These are phyloP conservation scores for Amphichorda felina DNA, from an alignment of 2,329 filamentous ascomycete species.

Conservation along the genomic window DNA sequence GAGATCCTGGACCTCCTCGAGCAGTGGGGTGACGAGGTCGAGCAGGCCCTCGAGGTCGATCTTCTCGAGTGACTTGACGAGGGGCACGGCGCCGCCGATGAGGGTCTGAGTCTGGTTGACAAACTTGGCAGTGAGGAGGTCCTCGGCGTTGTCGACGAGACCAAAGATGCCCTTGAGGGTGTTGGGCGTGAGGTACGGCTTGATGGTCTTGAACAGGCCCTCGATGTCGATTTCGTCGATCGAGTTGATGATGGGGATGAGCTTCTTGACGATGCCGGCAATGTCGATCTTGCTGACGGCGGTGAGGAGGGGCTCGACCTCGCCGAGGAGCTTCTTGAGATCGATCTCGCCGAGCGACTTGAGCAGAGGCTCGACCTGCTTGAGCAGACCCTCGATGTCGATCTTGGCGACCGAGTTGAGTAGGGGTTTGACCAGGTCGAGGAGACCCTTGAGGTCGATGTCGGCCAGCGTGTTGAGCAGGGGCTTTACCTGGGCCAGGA, in stretches of 20 bases:
- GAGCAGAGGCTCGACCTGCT: slow-evolving; percentile 23
- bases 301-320: slow-evolving; percentile 16
- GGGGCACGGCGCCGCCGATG: slow-evolving; percentile 21
- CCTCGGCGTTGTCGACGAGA: slow-evolving; percentile 22
- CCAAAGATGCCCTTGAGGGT: slow-evolving; percentile 21
- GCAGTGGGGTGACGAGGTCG: slow-evolving; percentile 15
- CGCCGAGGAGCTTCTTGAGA: slow-evolving; percentile 12
- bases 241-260: slow-evolving; percentile 15
- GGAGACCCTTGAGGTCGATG: slow-evolving; percentile 8
- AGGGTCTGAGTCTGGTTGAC: slow-evolving; percentile 28
- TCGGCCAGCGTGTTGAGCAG: slow-evolving; percentile 10
- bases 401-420: slow-evolving; percentile 17
- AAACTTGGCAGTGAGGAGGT: slow-evolving; percentile 22
- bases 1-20: slow-evolving; percentile 18
- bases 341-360: slow-evolving; percentile 25
- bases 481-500: slow-evolving; percentile 14
- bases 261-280: slow-evolving; percentile 14
- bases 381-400: slow-evolving; percentile 20
- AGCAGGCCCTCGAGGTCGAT: slow-evolving; percentile 22
- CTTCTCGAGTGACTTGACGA: slow-evolving; percentile 19
- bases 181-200: slow-evolving; percentile 20
- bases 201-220: slow-evolving; percentile 17
- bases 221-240: slow-evolving; percentile 20
- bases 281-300: slow-evolving; percentile 17
- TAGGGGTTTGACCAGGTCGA: slow-evolving; percentile 11